Base-by-base conservation (phyloP, 208 protist species). In the Trypanosoma cruzi region DNA sequence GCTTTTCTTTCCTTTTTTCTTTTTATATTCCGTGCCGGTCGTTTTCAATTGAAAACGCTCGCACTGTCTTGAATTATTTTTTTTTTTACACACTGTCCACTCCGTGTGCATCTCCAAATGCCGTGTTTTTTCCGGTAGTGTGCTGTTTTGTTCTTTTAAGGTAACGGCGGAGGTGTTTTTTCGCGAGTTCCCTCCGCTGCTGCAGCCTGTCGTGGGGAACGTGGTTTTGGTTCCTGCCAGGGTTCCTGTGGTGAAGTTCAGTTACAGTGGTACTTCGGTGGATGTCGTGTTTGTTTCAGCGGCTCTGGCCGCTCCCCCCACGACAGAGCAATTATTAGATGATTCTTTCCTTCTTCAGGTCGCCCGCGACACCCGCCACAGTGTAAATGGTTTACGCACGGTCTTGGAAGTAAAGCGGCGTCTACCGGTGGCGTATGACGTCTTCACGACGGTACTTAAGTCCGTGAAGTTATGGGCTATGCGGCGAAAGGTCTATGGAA, bases 401-500 rank as follows among this genome's bases (percentile, higher is more conserved):
- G 75, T 89, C 26, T 64, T 94, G 22, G 85, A 94, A 65, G 73
- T 96, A 18, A 79, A 76, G 14, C 75, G 75, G 8, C 68, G 73
- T 10, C 48, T 96, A 3, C 73, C 75, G 1, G 77, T 91, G 4
- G 60, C 83, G 3, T 63, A 79, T 32, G 69, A 80, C 29, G 68
- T 73, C 16, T 95, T 86, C 73, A 67, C 65, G 2, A 80, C 75
- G 28, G 78, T 82, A n/a, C 77, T 96, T 49, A 80, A 76, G 22
- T 85, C 84, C 4, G 83, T 96, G 1, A 96, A 96, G 76, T 59
- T 71, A 34, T 96, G 92, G 89, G 92, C 92, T 0, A 79, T 79
- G 63, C 63, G 62, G 53, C 90, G 98, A 58, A 79, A 82, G n/a
- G 83, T 99, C 6, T 99, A 99, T 81, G 90, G 94, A 32, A 99